Conservation (phyloP, 2,329 filamentous ascomycete species). For the Claviceps arundinis region DNA sequence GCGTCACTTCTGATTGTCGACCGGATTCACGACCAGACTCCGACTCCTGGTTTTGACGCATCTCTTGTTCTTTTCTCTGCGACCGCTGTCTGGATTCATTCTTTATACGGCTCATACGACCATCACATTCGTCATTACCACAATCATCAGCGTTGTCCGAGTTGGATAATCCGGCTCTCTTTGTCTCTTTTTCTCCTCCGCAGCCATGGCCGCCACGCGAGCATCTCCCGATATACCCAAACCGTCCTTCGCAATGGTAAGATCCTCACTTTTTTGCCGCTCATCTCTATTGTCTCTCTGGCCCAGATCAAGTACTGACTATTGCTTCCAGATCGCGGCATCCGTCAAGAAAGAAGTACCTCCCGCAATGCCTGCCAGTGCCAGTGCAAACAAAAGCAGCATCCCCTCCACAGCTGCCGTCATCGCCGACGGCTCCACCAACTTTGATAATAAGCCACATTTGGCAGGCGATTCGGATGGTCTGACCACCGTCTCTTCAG, state of each 20-base stretch:
- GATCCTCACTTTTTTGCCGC: constrained; percentile 7
- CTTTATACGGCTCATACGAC: constrained; percentile 1
- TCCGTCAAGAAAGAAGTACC: constrained; percentile 21
- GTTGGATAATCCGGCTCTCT: constrained; percentile 11
- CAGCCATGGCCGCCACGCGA: constrained; percentile 33
- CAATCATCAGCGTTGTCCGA: constrained; percentile 8
- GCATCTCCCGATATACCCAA: constrained; percentile 36
- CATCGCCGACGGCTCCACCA: constrained; percentile 8
- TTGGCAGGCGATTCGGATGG: constrained; percentile 9
- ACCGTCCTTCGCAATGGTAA: constrained; percentile 67
- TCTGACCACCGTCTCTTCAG: constrained; percentile 15
- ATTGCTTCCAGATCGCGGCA: constrained; percentile 31
- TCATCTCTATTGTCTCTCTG: neutral
- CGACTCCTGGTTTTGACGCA: constrained; percentile 3
- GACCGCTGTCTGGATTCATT: constrained; percentile 6
- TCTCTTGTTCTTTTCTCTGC: neutral
- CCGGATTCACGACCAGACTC: constrained; percentile 5
- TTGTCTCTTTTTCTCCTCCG: constrained; percentile 2
- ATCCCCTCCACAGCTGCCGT: constrained; percentile 4
- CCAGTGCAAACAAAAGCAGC: constrained; percentile 9
- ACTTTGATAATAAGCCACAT: constrained; percentile 7
- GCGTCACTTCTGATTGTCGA: constrained; percentile 18
- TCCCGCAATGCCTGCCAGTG: constrained; percentile 1
- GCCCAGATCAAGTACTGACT: constrained; percentile 1
- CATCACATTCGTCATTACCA: neutral